Base-by-base conservation (phyloP, 2,329 filamentous ascomycete species). In the Diaporthe sp. region DNA sequence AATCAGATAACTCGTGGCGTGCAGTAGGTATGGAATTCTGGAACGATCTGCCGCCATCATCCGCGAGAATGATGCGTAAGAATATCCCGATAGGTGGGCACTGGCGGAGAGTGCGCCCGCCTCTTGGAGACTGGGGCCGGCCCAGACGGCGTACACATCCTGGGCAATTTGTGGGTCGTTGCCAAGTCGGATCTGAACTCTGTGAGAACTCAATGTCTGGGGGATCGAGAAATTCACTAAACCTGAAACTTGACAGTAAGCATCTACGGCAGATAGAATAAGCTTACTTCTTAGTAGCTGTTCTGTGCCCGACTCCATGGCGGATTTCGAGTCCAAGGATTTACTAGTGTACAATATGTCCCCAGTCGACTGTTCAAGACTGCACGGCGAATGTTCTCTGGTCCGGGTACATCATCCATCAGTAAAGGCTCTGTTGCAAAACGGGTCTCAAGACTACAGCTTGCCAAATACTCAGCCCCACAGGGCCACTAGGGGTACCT, bases 221-320 rank as follows among this genome's bases (percentile, higher is more conserved):
- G 59, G 17, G 2, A 44, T 63, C 59, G 56, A 15, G 39, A n/a
- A 63, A 32, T 63, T 61, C 58, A 6, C 37, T 42, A 12, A 61
- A 30, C 37, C 25, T 61, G 58, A 61, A 61, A 61, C 58, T 61
- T 42, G 37, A 17, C 10, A 61, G 15, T 37, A 37, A 61, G n/a
- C 58, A 61, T 44, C 58, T 61, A 19, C 37, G 58, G 56, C 13
- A 63, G 58, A 22, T 63, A 13, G 59, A 63, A 63, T 63, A 63
- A 63, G 59, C 59, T 47, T 63, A 63, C 59, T 44, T 63, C 17
- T 5, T 30, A 61, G 58, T 44, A 8, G 25, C 19, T 61, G 25
- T 59, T 39, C 12, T 56, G 30, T 56, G 30, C 19, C 30, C 30
- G 19, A 37, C 17, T n/a, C 17, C 30, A 56, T n/a, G 19, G 8